phyloP scores from a whole-genome alignment of 345 rosid genomes.

The Syzygium jambos region DNA sequence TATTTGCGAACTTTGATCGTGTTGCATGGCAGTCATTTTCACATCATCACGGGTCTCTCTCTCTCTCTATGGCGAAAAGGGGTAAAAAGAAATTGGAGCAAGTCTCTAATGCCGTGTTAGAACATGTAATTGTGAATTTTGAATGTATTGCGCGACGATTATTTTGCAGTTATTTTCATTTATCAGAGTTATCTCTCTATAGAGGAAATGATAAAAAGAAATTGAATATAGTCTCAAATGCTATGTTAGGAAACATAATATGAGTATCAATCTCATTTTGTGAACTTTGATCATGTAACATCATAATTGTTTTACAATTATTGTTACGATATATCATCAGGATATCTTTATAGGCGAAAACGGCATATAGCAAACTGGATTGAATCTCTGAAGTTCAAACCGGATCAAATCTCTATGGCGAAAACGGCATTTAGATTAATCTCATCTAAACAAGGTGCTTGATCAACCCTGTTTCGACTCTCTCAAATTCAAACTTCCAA shows the following conservation, averaged over 20 bases:
- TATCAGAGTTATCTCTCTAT: background rate
- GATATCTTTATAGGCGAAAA: background rate
- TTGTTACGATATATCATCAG: background rate
- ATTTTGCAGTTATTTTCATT: background rate
- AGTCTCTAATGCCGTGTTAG: background rate
- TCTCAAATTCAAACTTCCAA: background rate
- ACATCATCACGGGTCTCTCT: background rate
- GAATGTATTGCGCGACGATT: background rate
- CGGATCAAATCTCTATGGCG: background rate
- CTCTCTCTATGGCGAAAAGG: background rate
- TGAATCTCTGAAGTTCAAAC: background rate
- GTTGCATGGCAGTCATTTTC: background rate
- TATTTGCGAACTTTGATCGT: background rate
- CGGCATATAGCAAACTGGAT: background rate
- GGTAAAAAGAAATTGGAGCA: background rate
- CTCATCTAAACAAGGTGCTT: background rate
- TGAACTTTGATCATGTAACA: background rate
- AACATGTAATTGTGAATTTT: background rate
- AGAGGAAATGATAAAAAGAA: background rate
- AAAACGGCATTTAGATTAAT: background rate
- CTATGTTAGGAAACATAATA: background rate
- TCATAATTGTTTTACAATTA: background rate
- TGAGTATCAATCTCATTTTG: background rate
- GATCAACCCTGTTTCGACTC: background rate
- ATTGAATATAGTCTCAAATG: background rate